Evolutionary conservation across 73 alveolate genomes (phyloP).

Genomic region (Symbiodinium natans): DNA sequence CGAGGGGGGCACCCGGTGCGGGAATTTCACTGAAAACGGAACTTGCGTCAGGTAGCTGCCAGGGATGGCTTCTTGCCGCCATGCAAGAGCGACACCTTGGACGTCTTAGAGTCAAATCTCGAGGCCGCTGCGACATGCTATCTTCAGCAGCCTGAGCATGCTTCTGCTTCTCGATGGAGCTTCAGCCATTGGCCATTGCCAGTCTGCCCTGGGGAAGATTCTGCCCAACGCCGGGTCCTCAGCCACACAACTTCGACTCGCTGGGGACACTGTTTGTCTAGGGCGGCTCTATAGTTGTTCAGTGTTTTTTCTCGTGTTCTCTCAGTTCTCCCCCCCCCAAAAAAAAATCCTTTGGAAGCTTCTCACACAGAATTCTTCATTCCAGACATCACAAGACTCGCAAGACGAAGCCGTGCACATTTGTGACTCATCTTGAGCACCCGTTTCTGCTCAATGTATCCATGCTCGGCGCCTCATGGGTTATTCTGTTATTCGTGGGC

Average conservation of each 20-base stretch:
- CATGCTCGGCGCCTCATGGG: no score
- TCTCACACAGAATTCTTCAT: no score
- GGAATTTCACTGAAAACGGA: no score
- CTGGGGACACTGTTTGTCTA: not conserved
- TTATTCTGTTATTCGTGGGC: no score
- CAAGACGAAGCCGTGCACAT: no score
- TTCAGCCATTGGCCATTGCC: not conserved
- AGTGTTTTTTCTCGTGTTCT: not conserved
- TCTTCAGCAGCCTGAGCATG: not conserved
- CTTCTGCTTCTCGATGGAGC: not conserved
- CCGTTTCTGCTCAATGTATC: no score
- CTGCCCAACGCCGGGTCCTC: not conserved
- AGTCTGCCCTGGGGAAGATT: not conserved
- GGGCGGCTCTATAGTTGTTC: not conserved
- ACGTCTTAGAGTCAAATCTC: conserved; percentile 75
- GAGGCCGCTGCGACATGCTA: conserved; percentile 30
- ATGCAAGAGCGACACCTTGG: conserved; percentile 90
- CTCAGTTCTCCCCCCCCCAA: no score
- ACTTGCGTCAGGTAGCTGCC: conserved; percentile 49
- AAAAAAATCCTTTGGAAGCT: no score
- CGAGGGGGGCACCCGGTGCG: not conserved
- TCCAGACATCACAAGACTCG: no score
- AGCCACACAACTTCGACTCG: not conserved
- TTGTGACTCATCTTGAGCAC: no score
- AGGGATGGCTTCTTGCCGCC: conserved; percentile 83